phyloP scores from a whole-genome alignment of 495 filamentous ascomycete genomes.

The Neurospora sp. region DNA sequence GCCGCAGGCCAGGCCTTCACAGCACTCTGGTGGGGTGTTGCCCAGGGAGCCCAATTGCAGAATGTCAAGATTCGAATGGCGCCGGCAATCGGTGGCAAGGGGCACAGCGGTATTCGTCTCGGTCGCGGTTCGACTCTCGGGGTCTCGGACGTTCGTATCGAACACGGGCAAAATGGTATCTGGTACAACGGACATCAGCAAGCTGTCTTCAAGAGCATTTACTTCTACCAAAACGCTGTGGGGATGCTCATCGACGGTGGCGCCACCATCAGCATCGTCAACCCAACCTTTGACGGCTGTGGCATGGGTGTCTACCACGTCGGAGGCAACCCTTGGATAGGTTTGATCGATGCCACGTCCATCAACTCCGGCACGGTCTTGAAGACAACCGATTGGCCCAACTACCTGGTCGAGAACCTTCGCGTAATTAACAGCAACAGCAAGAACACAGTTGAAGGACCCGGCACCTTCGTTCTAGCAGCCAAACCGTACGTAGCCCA shows the following conservation, averaged over 20 bases:
- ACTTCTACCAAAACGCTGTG: slow-evolving; percentile 45
- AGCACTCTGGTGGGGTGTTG: slow-evolving; percentile 64
- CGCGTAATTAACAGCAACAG: neutral
- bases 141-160: slow-evolving; percentile 24
- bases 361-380: slow-evolving; percentile 31
- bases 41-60: slow-evolving; percentile 54
- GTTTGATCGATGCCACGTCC: slow-evolving; percentile 27
- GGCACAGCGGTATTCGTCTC: slow-evolving; percentile 55
- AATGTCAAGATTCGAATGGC: slow-evolving; percentile 61
- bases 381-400: slow-evolving; percentile 24
- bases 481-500: slow-evolving; percentile 17
- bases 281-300: slow-evolving; percentile 42
- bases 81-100: slow-evolving; percentile 28
- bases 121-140: slow-evolving; percentile 39
- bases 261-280: slow-evolving; percentile 40
- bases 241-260: slow-evolving; percentile 54
- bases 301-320: slow-evolving; percentile 47
- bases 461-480: slow-evolving; percentile 15
- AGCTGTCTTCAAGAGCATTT: slow-evolving; percentile 57
- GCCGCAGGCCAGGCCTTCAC: slow-evolving; percentile 32
- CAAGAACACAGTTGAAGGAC: slow-evolving; percentile 27
- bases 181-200: slow-evolving; percentile 58
- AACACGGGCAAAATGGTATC: slow-evolving; percentile 33
- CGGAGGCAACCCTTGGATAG: slow-evolving; percentile 30
- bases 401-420: slow-evolving; percentile 34